Evolutionary conservation across 148 eudicot species (phyloP).

Genomic region (Rhododendron williamsianum): DNA sequence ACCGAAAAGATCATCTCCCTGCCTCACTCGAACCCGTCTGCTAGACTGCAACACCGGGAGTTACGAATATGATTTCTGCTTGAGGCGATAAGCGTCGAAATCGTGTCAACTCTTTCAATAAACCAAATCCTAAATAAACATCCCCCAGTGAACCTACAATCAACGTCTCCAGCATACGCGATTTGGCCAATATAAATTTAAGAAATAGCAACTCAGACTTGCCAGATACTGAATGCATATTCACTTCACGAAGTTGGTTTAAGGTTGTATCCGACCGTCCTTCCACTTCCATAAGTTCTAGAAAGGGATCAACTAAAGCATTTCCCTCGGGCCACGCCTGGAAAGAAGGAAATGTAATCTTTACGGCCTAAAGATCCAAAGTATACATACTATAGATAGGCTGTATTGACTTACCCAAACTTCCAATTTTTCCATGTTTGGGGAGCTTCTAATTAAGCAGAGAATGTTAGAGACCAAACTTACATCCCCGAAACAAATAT

Average conservation of each 20-base stretch:
- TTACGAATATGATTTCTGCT: neutral
- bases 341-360: neutral
- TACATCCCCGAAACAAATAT: neutral
- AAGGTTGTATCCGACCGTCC: neutral
- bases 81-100: neutral
- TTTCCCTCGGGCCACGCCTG: neutral
- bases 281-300: neutral
- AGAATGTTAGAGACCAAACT: neutral
- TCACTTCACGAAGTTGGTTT: neutral
- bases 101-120: neutral
- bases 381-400: neutral
- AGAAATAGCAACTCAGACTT: neutral
- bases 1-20: too few relatives aligned
- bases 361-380: neutral
- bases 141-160: neutral
- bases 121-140: neutral
- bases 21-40: too few relatives aligned
- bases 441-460: slow-evolving; percentile 15
- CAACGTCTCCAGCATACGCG: neutral
- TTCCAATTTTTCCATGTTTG: neutral
- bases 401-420: neutral
- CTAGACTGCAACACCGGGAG: too few relatives aligned
- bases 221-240: neutral
- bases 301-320: neutral
- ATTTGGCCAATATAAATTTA: neutral